phyloP scores from a whole-genome alignment of 768 basidiomycete genomes.

The Amanita jacksonii region DNA sequence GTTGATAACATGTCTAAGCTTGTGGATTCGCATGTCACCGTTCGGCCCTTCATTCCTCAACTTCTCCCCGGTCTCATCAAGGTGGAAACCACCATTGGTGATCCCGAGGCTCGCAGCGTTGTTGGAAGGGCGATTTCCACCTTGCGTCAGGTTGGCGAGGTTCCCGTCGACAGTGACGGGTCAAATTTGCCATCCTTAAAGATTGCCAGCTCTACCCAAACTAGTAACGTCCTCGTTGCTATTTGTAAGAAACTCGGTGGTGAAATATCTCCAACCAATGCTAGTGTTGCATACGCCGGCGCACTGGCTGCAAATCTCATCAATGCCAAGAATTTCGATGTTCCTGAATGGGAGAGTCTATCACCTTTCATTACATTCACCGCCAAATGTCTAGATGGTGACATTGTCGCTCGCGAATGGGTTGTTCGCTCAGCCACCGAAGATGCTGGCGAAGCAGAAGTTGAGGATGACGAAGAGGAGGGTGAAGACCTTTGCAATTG shows the following conservation, averaged over 20 bases:
- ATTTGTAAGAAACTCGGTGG: constrained; percentile 82
- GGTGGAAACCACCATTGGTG: constrained; percentile 89
- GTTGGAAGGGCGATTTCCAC: constrained; percentile 89
- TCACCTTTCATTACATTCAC: constrained; percentile 68
- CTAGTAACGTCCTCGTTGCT: constrained; percentile 54
- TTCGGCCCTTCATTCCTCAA: constrained; percentile 94
- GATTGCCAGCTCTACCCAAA: constrained; percentile 57
- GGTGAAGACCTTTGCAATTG: constrained; percentile 99
- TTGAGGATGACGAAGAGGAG: constrained; percentile 86
- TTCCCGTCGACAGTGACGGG: constrained; percentile 76
- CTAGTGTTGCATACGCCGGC: constrained; percentile 59
- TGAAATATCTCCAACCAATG: constrained; percentile 46
- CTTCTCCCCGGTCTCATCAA: constrained; percentile 94
- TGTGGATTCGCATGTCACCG: constrained; percentile 89
- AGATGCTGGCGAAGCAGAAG: constrained; percentile 57
- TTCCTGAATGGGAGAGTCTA: constrained; percentile 78
- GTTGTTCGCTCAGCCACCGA: constrained; percentile 84
- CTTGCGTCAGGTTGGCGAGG: constrained; percentile 90
- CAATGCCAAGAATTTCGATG: constrained; percentile 88
- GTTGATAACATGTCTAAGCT: constrained; percentile 98
- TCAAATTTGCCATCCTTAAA: constrained; percentile 86
- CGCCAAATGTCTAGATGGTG: constrained; percentile 52
- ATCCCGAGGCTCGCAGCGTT: constrained; percentile 95
- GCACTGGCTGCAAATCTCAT: constrained; percentile 79
- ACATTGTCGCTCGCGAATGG: constrained; percentile 71